Percentiles rank a stretch among this genome's conserved stretches.
phyloP scores from a whole-genome alignment of 2,329 filamentous ascomycete genomes.

The Fusarium hainanense region DNA sequence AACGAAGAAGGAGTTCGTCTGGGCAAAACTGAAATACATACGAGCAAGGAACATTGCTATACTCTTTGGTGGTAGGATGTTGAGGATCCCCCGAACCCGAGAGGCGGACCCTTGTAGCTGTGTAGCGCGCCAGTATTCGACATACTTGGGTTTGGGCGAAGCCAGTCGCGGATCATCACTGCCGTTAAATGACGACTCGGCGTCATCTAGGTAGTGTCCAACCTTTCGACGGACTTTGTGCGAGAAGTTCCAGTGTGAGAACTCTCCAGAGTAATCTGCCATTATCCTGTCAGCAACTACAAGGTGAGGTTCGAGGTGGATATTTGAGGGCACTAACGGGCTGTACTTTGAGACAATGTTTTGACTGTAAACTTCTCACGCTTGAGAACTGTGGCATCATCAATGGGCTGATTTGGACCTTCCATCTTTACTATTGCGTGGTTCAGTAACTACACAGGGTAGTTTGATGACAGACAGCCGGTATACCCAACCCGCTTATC shows the following conservation, averaged over 20 bases:
- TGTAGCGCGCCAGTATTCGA: neutral
- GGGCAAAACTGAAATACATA: neutral
- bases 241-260: neutral
- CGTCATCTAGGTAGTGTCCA: neutral
- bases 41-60: neutral
- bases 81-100: neutral
- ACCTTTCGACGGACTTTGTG: neutral
- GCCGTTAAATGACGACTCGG: neutral
- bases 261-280: neutral
- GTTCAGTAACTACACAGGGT: neutral
- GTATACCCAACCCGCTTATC: neutral
- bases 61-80: neutral
- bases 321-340: neutral
- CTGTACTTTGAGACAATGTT: neutral
- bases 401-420: neutral
- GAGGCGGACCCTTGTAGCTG: neutral
- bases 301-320: no score
- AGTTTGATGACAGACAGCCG: neutral
- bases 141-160: neutral
- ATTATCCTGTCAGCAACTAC: neutral
- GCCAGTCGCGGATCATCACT: neutral
- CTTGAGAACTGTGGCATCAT: neutral
- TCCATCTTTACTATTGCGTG: neutral
- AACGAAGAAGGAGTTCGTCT: neutral
- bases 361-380: neutral